phyloP scores from a whole-genome alignment of 2,329 filamentous ascomycete genomes.

The Aspergillus fischeri region DNA sequence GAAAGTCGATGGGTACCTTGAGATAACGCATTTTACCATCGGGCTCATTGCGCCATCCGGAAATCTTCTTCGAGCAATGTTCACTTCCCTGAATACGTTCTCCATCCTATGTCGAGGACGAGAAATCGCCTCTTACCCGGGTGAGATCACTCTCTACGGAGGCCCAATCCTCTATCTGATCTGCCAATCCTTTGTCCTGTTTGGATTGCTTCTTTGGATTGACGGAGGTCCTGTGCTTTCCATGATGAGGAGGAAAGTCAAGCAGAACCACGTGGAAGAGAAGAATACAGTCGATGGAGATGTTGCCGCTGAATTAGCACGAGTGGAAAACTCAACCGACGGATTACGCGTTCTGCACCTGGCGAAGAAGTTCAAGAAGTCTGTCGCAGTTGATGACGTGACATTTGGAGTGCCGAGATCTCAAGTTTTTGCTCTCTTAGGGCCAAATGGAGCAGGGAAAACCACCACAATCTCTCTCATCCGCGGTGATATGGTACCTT shows the following conservation, averaged over 20 bases:
- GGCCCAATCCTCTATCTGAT: slow-evolving; percentile 81
- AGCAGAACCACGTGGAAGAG: slow-evolving; percentile 41
- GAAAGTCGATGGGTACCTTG: slow-evolving; percentile 62
- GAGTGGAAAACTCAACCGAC: slow-evolving; percentile 59
- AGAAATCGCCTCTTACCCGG: slow-evolving; percentile 63
- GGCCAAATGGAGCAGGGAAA: slow-evolving; percentile 89
- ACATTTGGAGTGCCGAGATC: slow-evolving; percentile 75
- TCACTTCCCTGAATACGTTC: slow-evolving; percentile 78
- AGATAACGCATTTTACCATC: slow-evolving; percentile 70
- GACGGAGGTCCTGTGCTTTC: slow-evolving; percentile 69
- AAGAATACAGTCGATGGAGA: slow-evolving; percentile 50
- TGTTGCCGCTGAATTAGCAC: slow-evolving; percentile 59
- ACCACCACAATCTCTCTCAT: slow-evolving; percentile 86
- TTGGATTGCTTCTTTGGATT: slow-evolving; percentile 70
- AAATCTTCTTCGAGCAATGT: slow-evolving; percentile 68
- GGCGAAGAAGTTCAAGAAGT: slow-evolving; percentile 72
- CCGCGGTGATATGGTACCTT: slow-evolving; percentile 78
- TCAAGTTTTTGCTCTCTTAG: slow-evolving; percentile 83
- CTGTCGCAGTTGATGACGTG: slow-evolving; percentile 80
- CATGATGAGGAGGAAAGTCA: slow-evolving; percentile 44
- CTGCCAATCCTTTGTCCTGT: slow-evolving; percentile 67
- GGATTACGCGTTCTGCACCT: slow-evolving; percentile 76
- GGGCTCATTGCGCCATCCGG: slow-evolving; percentile 71
- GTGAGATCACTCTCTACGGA: slow-evolving; percentile 69
- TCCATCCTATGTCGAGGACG: slow-evolving; percentile 67